Conservation (phyloP, 1,139 yeast genomes). For the Arxiozyma telluris region DNA sequence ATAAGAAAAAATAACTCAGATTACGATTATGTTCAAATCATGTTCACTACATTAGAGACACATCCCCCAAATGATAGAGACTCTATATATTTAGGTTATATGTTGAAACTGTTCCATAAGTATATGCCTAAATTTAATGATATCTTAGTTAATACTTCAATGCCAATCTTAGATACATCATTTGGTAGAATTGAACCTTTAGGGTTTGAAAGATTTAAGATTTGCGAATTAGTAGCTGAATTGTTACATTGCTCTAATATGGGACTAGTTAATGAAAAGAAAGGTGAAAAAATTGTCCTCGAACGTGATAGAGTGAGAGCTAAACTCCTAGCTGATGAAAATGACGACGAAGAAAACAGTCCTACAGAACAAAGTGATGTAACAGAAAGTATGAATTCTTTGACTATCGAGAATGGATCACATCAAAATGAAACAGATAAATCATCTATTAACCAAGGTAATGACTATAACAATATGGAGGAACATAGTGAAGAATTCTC, state of each 20-base stretch:
- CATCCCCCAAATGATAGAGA: constrained; percentile 95
- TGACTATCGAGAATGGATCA: constrained; percentile 12
- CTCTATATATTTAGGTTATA: constrained; percentile 85
- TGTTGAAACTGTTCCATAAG: constrained; percentile 71
- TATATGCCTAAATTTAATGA: constrained; percentile 62
- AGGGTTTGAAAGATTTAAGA: constrained; percentile 92
- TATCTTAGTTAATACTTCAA: constrained; percentile 37
- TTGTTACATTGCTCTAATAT: constrained; percentile 92
- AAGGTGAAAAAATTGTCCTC: constrained; percentile 66
- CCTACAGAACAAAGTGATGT: constrained; percentile 4
- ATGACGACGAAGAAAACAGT: not conserved
- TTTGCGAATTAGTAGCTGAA: constrained; percentile 93
- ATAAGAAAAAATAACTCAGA: constrained; percentile 94
- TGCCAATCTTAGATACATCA: constrained; percentile 51
- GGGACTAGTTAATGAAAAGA: constrained; percentile 79
- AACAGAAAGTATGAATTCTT: constrained; percentile 12
- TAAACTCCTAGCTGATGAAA: constrained; percentile 9
- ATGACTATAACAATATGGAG: constrained; percentile 8
- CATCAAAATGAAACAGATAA: constrained; percentile 6
- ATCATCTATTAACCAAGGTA: constrained; percentile 5
- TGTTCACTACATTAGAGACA: constrained; percentile 76
- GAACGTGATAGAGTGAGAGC: constrained; percentile 66
- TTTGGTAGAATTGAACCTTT: constrained; percentile 76
- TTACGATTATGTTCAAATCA: constrained; percentile 83
- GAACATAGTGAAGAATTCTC: constrained; percentile 10